phyloP scores from a whole-genome alignment of 2,329 filamentous ascomycete genomes.

The Dactylonectria macrodidyma region DNA sequence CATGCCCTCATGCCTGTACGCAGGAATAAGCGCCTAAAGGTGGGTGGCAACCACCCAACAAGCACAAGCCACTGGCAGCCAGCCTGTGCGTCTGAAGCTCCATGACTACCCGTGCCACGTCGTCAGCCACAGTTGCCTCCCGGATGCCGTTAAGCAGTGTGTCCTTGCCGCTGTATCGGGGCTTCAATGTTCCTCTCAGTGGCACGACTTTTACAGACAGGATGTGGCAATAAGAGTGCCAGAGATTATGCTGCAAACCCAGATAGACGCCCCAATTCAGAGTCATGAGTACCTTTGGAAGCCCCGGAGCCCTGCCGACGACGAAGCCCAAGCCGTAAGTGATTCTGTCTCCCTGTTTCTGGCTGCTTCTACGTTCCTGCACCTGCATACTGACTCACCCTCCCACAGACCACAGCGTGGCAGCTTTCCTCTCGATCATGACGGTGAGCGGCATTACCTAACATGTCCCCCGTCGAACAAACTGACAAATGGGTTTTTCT shows the following conservation, averaged over 20 bases:
- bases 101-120: slow-evolving; percentile 35
- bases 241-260: slow-evolving; percentile 17
- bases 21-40: not conserved
- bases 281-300: slow-evolving; percentile 76
- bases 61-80: too few relatives aligned
- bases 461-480: not conserved
- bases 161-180: slow-evolving; percentile 30
- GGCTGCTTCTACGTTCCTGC: slow-evolving; percentile 1
- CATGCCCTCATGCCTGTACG: too few relatives aligned
- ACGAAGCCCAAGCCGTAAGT: slow-evolving; percentile 80
- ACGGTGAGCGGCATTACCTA: slow-evolving; percentile 63
- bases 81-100: not conserved
- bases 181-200: slow-evolving; percentile 17
- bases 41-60: not conserved
- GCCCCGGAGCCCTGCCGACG: slow-evolving; percentile 76
- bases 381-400: slow-evolving; percentile 31
- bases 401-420: slow-evolving; percentile 83
- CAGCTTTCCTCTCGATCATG: slow-evolving; percentile 94
- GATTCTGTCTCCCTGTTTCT: slow-evolving; percentile 4
- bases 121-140: slow-evolving; percentile 43
- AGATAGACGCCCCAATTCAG: slow-evolving; percentile 29
- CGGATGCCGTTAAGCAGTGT: slow-evolving; percentile 20
- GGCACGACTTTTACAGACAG: slow-evolving; percentile 28
- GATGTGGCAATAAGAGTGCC: slow-evolving; percentile 22
- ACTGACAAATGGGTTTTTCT: slow-evolving; percentile 26